Conservation (phyloP, 75 land plant genomes). For the Cryptomeria japonica region DNA sequence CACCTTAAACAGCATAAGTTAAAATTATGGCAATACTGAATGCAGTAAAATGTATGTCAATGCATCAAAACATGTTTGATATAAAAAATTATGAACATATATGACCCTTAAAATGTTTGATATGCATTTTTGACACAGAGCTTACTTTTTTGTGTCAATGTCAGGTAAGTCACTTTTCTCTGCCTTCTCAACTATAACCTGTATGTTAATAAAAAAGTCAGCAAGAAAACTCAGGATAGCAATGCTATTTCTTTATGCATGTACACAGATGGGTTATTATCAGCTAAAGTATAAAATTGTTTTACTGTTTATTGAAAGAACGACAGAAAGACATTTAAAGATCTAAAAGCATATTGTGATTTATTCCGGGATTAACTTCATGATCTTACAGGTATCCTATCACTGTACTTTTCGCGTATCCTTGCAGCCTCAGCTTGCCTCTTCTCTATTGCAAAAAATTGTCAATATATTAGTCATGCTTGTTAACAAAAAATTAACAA, state of each 20-base stretch:
- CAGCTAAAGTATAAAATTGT: background rate
- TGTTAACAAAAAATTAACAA: background rate
- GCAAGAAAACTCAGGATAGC: background rate
- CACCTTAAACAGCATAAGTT: background rate
- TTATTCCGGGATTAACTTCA: background rate
- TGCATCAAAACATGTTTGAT: background rate
- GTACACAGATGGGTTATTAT: background rate
- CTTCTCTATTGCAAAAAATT: slow-evolving; percentile 26
- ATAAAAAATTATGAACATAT: background rate
- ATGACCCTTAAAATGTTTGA: background rate
- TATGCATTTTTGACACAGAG: background rate
- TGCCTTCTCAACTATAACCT: slow-evolving; percentile 50
- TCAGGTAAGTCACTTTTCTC: slow-evolving; percentile 47
- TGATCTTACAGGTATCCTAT: slow-evolving; percentile 48
- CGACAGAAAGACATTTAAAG: background rate
- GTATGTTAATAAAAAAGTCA: background rate
- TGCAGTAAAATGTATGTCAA: background rate
- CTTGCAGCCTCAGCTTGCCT: slow-evolving; percentile 51
- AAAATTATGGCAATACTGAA: background rate
- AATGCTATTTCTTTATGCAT: background rate
- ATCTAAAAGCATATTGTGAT: background rate
- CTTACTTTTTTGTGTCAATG: slow-evolving; percentile 48
- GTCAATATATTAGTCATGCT: background rate
- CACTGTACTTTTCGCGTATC: slow-evolving; percentile 53
- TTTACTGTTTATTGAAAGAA: background rate